phyloP scores from a whole-genome alignment of 441 rosid species.

The Cnidoscolus chayamansa region DNA sequence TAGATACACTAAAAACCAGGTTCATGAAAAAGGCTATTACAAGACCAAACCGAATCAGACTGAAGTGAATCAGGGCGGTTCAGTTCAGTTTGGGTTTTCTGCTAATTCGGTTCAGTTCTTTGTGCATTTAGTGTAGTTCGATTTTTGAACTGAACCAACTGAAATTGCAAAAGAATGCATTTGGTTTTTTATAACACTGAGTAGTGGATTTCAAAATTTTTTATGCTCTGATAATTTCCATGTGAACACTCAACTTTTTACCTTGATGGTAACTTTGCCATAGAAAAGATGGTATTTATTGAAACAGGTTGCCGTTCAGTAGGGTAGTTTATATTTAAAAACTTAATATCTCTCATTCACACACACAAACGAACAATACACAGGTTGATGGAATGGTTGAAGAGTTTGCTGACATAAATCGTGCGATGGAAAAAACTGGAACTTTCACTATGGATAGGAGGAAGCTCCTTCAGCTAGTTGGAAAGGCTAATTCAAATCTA shows the following conservation, averaged over 20 bases:
- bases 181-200: not conserved
- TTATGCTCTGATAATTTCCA: not conserved
- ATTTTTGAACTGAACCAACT: too few relatives aligned
- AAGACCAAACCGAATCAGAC: too few relatives aligned
- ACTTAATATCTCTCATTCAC: not conserved
- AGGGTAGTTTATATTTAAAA: constrained; percentile 7
- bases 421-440: constrained; percentile 80
- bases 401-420: constrained; percentile 91
- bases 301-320: constrained; percentile 10
- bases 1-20: too few relatives aligned
- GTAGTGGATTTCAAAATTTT: not conserved
- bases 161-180: not conserved
- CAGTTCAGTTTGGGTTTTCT: too few relatives aligned
- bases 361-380: constrained; percentile 26
- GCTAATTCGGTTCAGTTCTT: too few relatives aligned
- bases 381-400: constrained; percentile 92
- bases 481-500: constrained; percentile 92
- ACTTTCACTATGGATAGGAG: constrained; percentile 89
- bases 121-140: too few relatives aligned
- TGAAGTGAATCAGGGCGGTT: too few relatives aligned
- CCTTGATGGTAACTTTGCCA: not conserved
- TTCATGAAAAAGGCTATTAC: too few relatives aligned
- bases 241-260: not conserved
- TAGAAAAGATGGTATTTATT: not conserved
- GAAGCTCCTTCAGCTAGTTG: constrained; percentile 87